Evolutionary conservation across 164 flowering plant species (phyloP).

Genomic region (Macadamia integrifolia): DNA sequence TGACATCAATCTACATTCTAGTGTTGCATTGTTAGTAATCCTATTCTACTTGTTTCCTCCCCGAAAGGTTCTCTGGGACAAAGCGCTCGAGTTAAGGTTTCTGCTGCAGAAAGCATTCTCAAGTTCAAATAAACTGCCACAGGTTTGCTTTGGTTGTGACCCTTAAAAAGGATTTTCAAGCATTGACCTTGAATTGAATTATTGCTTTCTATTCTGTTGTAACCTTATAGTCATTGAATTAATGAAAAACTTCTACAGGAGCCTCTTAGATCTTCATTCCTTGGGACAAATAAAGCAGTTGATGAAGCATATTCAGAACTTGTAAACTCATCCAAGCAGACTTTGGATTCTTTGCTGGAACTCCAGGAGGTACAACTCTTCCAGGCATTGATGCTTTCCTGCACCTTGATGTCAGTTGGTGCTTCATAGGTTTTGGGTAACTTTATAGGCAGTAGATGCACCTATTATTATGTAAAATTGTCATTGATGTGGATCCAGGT

Average conservation of each 20-base stretch:
- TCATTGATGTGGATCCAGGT: too few relatives aligned
- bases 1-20: neutral
- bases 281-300: conserved; percentile 39
- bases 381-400: neutral
- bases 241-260: conserved; percentile 44
- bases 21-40: neutral
- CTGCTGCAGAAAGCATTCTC: conserved; percentile 77
- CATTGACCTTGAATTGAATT: neutral
- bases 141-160: conserved; percentile 35
- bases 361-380: conserved; percentile 61
- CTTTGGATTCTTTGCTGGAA: conserved; percentile 61
- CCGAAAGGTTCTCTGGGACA: conserved; percentile 84
- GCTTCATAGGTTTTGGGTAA: neutral
- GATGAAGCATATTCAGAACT: conserved; percentile 58
- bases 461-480: neutral
- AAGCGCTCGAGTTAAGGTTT: conserved; percentile 69
- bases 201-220: neutral
- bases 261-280: conserved; percentile 54
- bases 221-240: neutral
- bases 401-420: neutral
- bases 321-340: conserved; percentile 54
- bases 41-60: neutral
- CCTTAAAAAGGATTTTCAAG: neutral
- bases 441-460: neutral
- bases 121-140: conserved; percentile 77